Percentiles rank a stretch among this genome's conserved stretches.
phyloP scores from a whole-genome alignment of 2,329 filamentous ascomycete species.

The Zymoseptoria tritici region DNA sequence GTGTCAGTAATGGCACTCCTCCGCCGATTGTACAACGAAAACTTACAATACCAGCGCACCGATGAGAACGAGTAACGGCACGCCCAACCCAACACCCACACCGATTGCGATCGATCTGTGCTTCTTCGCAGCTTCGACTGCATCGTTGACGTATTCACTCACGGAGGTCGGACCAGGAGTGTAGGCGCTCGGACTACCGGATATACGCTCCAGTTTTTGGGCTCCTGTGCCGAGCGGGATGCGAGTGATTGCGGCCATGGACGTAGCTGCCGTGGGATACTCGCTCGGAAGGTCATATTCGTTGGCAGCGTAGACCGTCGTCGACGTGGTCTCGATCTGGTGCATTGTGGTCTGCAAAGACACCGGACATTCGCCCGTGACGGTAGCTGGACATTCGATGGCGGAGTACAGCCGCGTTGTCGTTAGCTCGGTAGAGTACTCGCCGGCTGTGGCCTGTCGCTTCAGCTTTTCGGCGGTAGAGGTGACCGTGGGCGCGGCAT shows the following conservation, averaged over 20 bases:
- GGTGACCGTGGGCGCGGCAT: constrained; percentile 21
- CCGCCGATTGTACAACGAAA: background rate
- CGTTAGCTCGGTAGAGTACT: background rate
- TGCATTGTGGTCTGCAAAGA: background rate
- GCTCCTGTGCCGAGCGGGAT: background rate
- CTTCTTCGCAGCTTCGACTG: background rate
- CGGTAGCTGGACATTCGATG: background rate
- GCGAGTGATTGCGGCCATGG: background rate
- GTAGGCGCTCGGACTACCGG: background rate
- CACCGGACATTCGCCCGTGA: background rate
- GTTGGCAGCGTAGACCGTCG: background rate
- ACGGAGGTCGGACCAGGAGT: background rate
- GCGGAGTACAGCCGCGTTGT: background rate
- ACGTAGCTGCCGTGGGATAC: background rate
- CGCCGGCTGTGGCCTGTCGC: constrained; percentile 3
- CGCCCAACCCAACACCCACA: background rate
- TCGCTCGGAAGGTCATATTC: background rate
- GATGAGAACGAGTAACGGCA: background rate
- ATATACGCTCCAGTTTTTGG: background rate
- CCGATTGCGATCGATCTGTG: background rate
- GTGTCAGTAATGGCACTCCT: background rate
- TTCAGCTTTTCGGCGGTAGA: constrained; percentile 7
- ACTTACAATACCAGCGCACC: background rate
- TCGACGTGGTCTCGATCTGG: background rate
- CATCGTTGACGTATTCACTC: background rate